Evolutionary conservation across 176 grass and related monocot species (phyloP).

Genomic region (Dactylis glomerata): DNA sequence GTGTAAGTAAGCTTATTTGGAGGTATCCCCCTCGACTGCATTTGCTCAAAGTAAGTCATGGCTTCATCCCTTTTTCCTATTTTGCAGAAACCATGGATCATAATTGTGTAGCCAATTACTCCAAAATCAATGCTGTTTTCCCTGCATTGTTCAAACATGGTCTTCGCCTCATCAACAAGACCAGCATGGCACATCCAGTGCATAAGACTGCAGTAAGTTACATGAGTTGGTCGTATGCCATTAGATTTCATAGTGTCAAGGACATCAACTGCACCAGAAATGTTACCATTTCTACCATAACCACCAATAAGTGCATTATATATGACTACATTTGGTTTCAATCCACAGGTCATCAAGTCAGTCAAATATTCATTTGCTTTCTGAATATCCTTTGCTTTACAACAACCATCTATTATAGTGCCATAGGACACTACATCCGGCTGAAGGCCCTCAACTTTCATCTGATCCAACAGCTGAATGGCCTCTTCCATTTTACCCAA

Average conservation of each 20-base stretch:
- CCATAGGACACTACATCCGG: conserved; percentile 78
- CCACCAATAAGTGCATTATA: conserved; percentile 92
- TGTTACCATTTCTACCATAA: conserved; percentile 62
- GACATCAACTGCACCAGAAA: conserved; percentile 62
- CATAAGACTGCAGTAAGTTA: conserved; percentile 73
- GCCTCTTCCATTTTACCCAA: conserved; percentile 73
- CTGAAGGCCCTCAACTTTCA: conserved; percentile 57
- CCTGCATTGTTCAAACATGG: conserved; percentile 50
- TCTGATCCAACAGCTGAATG: conserved; percentile 51
- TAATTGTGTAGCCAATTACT: conserved; percentile 74
- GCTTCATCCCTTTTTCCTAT: conserved; percentile 84
- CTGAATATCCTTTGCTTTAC: conserved; percentile 72
- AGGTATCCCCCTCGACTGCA: conserved; percentile 50
- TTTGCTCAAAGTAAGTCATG: conserved; percentile 59
- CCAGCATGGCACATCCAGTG: conserved; percentile 73
- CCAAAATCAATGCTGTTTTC: conserved; percentile 45
- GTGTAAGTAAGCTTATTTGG: conserved; percentile 93
- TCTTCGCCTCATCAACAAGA: conserved; percentile 69
- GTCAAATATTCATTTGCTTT: conserved; percentile 64
- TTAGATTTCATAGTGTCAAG: conserved; percentile 71
- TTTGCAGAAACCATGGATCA: conserved; percentile 75
- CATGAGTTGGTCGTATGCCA: conserved; percentile 56
- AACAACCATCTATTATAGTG: conserved; percentile 75
- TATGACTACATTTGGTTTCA: conserved; percentile 66
- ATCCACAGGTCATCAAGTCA: conserved; percentile 53